Evolutionary conservation across 2,329 filamentous ascomycete species (phyloP), one percentile per base, ranked within the genome.

Genomic region (Diplodia mutila): DNA sequence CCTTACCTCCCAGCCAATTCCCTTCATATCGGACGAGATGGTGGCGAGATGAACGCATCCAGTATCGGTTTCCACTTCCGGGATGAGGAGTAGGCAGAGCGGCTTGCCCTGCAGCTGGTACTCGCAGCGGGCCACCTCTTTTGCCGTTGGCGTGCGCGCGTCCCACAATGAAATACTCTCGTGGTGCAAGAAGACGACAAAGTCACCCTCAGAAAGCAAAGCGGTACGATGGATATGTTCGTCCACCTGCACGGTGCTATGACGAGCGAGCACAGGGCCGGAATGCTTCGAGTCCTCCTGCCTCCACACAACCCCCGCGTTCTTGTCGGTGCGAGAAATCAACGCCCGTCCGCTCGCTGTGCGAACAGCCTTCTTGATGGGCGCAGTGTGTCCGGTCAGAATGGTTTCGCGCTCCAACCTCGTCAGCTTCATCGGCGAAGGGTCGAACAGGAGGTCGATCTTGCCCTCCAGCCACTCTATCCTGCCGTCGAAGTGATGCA

Each of bases 401-500:
- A 89, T 85, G 2, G 88, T 86, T 69, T 86, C 87, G 16, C 87
- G 83, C 23, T 82, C 79, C 18, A 96, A 80, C 1, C 91, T 88
- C 51, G 84, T 80, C 59, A 81, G 81, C 52, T 85, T 83, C 52
- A 78, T 75, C 1, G 86, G 85, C 0, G 86, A 84, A 2, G 91
- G 90, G 73, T 96, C 93, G 70, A 99, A 90, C 16, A 98, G 82
- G 64, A 91, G 86, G 68, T 94, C 91, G 29, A 97, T 85, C 71
- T 90, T 88, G 54, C 89, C 90, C 71, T 93, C 88, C 75, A 93
- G 92, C 79, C 94, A 91, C 65, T 92, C 90, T 69, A 99, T 89
- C 68, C 88, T 87, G 11, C 94, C 94, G 74, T 95, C 90, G 72
- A 97, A 94, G 71, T 91, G 89, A 77, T 99, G 94, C 5, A 92